A percentile compares a stretch with the other conserved stretches of the same genome.
Conservation (phyloP, 176 grass and related monocot species). For the Raddia distichophylla region DNA sequence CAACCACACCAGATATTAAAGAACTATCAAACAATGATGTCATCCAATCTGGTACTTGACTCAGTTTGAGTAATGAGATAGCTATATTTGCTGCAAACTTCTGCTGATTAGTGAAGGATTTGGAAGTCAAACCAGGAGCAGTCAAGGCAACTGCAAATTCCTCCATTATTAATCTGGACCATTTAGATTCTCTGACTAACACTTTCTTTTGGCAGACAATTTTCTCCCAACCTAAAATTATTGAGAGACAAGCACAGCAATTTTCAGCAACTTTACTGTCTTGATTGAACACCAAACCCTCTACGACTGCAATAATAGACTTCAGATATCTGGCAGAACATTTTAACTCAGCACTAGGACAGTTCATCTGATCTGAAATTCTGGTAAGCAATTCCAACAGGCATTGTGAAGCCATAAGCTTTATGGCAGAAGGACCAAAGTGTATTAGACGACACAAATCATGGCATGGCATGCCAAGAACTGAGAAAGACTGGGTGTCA, state of each 20-base stretch:
- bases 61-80: slow-evolving; percentile 71
- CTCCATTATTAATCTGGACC: slow-evolving; percentile 85
- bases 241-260: slow-evolving; percentile 64
- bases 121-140: slow-evolving; percentile 79
- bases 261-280: slow-evolving; percentile 71
- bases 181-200: slow-evolving; percentile 66
- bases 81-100: slow-evolving; percentile 69
- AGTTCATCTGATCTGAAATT: slow-evolving; percentile 65
- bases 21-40: slow-evolving; percentile 56
- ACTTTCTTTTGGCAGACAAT: slow-evolving; percentile 61
- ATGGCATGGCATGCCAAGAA: slow-evolving; percentile 75
- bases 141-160: slow-evolving; percentile 83
- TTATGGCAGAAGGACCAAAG: slow-evolving; percentile 69
- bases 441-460: slow-evolving; percentile 84
- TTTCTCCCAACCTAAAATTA: slow-evolving; percentile 78
- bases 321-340: slow-evolving; percentile 76
- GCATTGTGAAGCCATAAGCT: slow-evolving; percentile 87
- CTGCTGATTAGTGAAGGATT: slow-evolving; percentile 69
- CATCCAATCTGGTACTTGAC: slow-evolving; percentile 72
- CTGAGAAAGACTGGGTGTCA: slow-evolving; percentile 54
- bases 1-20: slow-evolving; percentile 64
- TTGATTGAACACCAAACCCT: slow-evolving; percentile 76
- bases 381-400: slow-evolving; percentile 73
- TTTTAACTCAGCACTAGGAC: slow-evolving; percentile 55
- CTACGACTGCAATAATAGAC: slow-evolving; percentile 76